These are phyloP conservation scores for Acer campestre DNA, from an alignment of 345 rosid species.

Conservation along the genomic window DNA sequence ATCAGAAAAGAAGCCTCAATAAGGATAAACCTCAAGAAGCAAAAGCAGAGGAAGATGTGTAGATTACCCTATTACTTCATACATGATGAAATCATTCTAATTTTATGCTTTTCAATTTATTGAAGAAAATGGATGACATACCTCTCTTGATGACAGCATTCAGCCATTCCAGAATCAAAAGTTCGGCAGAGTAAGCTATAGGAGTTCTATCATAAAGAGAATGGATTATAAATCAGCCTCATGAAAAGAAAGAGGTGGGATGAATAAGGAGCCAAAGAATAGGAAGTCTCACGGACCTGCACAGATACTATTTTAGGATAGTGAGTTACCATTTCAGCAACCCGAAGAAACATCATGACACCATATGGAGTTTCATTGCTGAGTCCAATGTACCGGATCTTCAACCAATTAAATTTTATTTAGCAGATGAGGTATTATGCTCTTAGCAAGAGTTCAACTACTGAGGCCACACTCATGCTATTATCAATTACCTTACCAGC, in stretches of 20 bases:
- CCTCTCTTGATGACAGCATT: slow-evolving; percentile 70
- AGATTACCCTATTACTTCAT: not conserved
- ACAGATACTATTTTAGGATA: slow-evolving; percentile 47
- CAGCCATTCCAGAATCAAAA: slow-evolving; percentile 63
- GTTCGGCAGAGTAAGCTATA: slow-evolving; percentile 60
- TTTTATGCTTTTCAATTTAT: not conserved
- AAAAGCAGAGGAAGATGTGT: not conserved
- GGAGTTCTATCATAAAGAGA: slow-evolving; percentile 41
- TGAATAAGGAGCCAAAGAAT: not conserved
- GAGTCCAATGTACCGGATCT: slow-evolving; percentile 64
- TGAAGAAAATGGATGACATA: slow-evolving; percentile 22
- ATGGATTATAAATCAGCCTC: slow-evolving; percentile 19
- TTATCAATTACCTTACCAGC: slow-evolving; percentile 50
- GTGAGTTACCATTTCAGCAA: slow-evolving; percentile 39
- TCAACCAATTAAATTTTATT: slow-evolving; percentile 17
- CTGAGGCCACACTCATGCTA: slow-evolving; percentile 1
- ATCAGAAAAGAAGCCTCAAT: not conserved
- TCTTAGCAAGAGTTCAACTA: not conserved
- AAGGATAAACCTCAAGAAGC: not conserved
- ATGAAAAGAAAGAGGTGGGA: not conserved
- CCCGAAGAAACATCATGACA: slow-evolving; percentile 53
- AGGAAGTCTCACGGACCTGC: slow-evolving; percentile 38
- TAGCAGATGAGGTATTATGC: not conserved
- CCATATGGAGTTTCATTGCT: slow-evolving; percentile 73
- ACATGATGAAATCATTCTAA: not conserved